Evolutionary conservation across 176 grass and related monocot genomes (phyloP).

Genomic region (Cenchrus fungigraminus): DNA sequence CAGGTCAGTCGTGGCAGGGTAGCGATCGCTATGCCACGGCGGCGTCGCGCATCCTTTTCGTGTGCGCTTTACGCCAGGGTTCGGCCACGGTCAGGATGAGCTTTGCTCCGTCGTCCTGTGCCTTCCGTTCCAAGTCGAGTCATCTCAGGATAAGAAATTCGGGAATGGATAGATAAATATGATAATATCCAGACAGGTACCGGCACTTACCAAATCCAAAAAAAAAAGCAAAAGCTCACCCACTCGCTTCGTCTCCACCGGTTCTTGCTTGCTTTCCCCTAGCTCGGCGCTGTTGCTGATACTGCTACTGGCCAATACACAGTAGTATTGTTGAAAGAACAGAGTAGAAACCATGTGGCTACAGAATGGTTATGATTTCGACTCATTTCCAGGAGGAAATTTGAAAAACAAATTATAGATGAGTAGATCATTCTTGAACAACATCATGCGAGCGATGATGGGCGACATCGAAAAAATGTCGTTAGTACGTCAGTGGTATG

Average conservation of each 20-base stretch:
- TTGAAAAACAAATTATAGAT: not conserved
- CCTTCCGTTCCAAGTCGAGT: conserved; percentile 30
- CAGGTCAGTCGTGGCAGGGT: not conserved
- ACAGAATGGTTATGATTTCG: not conserved
- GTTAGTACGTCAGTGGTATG: not conserved
- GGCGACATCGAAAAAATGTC: not conserved
- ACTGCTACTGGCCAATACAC: not conserved
- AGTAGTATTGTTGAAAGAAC: not conserved
- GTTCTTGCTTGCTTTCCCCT: not conserved
- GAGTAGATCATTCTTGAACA: not conserved
- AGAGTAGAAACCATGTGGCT: not conserved
- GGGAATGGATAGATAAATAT: not conserved
- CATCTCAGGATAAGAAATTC: conserved; percentile 21
- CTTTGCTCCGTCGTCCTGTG: conserved; percentile 28
- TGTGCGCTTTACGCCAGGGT: conserved; percentile 37
- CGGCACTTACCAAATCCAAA: not conserved
- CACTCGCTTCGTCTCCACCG: not conserved
- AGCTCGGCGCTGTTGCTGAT: not conserved
- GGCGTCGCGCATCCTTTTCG: conserved; percentile 24
- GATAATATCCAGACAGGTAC: not conserved
- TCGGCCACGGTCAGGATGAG: not conserved
- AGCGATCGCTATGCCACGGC: not conserved
- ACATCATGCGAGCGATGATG: not conserved
- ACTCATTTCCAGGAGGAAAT: not conserved
- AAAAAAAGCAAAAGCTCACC: conserved; percentile 1